Percentiles rank a stretch among this genome's conserved stretches.
Evolutionary conservation across 257 asterid species (phyloP).

Genomic region (Sherardia arvensis): DNA sequence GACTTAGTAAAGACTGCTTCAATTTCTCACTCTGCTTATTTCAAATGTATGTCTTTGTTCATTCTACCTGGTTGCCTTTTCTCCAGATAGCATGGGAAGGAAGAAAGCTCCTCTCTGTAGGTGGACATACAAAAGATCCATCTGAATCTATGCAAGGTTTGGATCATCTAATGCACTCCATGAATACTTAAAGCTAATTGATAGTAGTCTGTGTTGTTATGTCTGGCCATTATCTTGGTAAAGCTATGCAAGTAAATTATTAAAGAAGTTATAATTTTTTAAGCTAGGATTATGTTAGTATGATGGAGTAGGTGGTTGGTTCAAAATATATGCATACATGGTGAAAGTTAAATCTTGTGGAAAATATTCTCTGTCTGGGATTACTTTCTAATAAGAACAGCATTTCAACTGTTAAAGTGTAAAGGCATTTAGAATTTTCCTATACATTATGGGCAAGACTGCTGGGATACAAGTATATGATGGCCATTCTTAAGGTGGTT

Average conservation of each 20-base stretch:
- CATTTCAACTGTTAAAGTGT: neutral
- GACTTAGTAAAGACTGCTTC: neutral
- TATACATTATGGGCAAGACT: too few relatives aligned
- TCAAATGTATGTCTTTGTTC: slow-evolving; percentile 3
- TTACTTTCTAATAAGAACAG: too few relatives aligned
- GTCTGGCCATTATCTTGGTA: neutral
- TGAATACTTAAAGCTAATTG: slow-evolving; percentile 1
- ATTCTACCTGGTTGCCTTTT: slow-evolving; percentile 18
- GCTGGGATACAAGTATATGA: neutral
- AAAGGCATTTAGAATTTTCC: neutral
- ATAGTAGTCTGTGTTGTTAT: neutral
- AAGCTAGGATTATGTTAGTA: neutral
- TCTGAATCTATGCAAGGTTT: slow-evolving; percentile 79
- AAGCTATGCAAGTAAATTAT: neutral
- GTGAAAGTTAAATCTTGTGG: neutral
- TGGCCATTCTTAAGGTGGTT: neutral
- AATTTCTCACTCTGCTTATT: neutral
- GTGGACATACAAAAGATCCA: slow-evolving; percentile 90
- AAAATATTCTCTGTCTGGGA: too few relatives aligned
- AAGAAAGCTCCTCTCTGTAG: slow-evolving; percentile 80
- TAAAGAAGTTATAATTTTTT: neutral
- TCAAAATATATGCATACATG: neutral
- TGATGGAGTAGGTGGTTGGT: neutral
- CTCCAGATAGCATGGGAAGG: slow-evolving; percentile 85
- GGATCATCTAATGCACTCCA: slow-evolving; percentile 6